These are phyloP conservation scores for Pseudoperonospora humuli DNA, from an alignment of 352 stramenopile species.

Conservation along the genomic window DNA sequence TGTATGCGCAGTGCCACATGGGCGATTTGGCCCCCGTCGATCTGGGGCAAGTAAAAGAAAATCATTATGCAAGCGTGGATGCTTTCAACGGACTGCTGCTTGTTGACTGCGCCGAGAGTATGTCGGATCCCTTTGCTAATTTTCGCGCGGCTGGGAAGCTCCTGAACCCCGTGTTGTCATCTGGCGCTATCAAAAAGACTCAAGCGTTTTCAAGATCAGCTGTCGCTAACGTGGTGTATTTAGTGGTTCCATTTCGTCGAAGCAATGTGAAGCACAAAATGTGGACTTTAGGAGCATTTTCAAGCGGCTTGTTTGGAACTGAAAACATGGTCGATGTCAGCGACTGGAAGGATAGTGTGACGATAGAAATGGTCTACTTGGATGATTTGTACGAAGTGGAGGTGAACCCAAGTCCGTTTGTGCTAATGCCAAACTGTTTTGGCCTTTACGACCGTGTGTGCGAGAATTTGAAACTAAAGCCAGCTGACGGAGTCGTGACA, in stretches of 20 bases:
- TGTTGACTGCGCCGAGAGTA: conserved; percentile 42
- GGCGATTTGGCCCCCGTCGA: conserved; percentile 54
- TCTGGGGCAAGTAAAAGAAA: conserved; percentile 30
- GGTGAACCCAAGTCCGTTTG: conserved; percentile 50
- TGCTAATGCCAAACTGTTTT: conserved; percentile 52
- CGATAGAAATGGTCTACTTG: conserved; percentile 60
- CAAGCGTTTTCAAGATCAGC: conserved; percentile 57
- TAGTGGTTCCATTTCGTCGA: conserved; percentile 58
- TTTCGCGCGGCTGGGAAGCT: conserved; percentile 57
- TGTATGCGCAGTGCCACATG: conserved; percentile 65
- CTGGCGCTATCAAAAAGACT: conserved; percentile 41
- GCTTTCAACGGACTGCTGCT: conserved; percentile 43
- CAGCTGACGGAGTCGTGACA: conserved; percentile 12
- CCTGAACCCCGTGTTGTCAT: conserved; percentile 39
- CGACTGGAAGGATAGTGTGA: conserved; percentile 46
- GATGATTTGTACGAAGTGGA: conserved; percentile 64
- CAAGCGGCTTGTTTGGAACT: conserved; percentile 44
- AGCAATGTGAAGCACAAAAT: conserved; percentile 66
- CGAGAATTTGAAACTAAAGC: conserved; percentile 49
- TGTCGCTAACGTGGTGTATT: conserved; percentile 58
- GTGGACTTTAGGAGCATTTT: conserved; percentile 61
- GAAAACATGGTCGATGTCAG: conserved; percentile 14
- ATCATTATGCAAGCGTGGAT: conserved; percentile 40
- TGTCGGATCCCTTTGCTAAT: conserved; percentile 51
- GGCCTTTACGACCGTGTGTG: conserved; percentile 61